Evolutionary conservation across 768 basidiomycete species (phyloP).

Genomic region (Lactarius trivialis): DNA sequence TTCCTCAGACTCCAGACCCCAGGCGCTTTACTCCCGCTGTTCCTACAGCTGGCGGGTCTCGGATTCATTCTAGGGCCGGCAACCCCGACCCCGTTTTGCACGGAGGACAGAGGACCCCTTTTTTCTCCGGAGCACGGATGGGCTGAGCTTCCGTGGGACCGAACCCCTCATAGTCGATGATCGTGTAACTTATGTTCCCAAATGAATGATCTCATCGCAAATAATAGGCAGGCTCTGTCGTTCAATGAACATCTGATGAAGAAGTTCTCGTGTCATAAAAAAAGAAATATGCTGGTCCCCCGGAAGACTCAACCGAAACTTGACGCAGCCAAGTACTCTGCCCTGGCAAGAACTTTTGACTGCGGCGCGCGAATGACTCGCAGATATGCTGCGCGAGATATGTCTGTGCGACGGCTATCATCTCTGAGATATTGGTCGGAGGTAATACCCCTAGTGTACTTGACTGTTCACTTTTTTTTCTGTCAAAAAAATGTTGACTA

Average conservation of each 20-base stretch:
- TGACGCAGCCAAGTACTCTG: background rate
- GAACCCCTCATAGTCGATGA: background rate
- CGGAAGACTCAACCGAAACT: background rate
- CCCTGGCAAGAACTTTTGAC: background rate
- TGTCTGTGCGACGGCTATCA: background rate
- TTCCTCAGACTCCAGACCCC: constrained; percentile 22
- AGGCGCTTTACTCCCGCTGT: constrained; percentile 20
- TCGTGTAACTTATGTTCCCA: background rate
- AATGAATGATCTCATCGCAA: background rate
- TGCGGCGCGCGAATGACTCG: background rate
- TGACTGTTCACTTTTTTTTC: too few species aligned
- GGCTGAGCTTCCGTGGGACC: constrained; percentile 13
- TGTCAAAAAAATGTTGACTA: too few species aligned
- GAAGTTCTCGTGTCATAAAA: too few species aligned
- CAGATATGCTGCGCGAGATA: too few species aligned
- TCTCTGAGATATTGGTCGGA: background rate
- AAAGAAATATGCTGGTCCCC: background rate
- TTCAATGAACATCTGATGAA: background rate
- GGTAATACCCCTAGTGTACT: too few species aligned
- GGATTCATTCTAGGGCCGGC: constrained; percentile 21
- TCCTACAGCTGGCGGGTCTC: constrained; percentile 6
- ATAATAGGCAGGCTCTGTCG: background rate
- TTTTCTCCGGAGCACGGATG: constrained; percentile 35
- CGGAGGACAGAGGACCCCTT: constrained; percentile 45
- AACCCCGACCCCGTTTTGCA: constrained; percentile 7